Evolutionary conservation across 2,329 filamentous ascomycete species (phyloP).

Genomic region (Fusarium clavum): DNA sequence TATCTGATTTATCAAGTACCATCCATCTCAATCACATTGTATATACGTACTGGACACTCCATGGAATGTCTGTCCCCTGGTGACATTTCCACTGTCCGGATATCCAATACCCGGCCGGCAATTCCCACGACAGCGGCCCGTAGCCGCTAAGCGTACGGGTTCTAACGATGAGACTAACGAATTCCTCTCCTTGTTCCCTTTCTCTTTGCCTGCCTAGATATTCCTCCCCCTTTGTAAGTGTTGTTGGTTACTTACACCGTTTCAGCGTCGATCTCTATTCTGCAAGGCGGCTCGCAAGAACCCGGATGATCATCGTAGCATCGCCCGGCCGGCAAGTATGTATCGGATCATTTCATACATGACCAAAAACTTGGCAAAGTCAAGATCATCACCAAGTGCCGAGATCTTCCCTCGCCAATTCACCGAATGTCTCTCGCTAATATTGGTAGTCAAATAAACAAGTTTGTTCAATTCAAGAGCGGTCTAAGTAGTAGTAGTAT

Average conservation of each 20-base stretch:
- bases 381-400: constrained; percentile 2
- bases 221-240: neutral
- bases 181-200: neutral
- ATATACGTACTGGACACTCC: neutral
- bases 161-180: neutral
- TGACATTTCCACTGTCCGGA: neutral
- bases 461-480: neutral
- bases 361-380: neutral
- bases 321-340: neutral
- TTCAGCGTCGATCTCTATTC: neutral
- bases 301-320: neutral
- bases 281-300: neutral
- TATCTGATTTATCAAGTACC: neutral
- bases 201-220: neutral
- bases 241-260: neutral
- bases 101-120: neutral
- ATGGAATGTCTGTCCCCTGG: neutral
- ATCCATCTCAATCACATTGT: neutral
- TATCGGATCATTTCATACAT: neutral
- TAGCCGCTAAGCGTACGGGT: neutral
- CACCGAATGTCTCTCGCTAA: neutral
- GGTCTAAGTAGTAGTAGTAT: constrained; percentile 30
- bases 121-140: constrained; percentile 2
- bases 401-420: neutral
- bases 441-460: neutral